Evolutionary conservation across 2,329 filamentous ascomycete genomes (phyloP).

Genomic region (Bipolaris victoriae): DNA sequence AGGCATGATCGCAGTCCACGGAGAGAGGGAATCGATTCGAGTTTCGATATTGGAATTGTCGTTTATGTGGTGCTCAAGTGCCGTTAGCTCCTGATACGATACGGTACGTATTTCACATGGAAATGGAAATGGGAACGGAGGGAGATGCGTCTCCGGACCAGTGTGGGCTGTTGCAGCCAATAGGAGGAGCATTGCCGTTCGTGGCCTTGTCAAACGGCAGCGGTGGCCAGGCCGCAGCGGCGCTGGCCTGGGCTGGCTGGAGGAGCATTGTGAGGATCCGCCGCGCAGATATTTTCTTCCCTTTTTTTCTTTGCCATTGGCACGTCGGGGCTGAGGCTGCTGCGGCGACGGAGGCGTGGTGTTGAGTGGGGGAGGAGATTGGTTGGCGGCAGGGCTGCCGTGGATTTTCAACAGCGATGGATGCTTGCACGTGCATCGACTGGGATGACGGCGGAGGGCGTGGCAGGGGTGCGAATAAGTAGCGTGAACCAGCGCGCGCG

Average conservation of each 20-base stretch:
- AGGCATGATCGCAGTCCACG: not conserved
- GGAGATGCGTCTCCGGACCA: not conserved
- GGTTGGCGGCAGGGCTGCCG: not conserved
- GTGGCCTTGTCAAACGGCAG: not conserved
- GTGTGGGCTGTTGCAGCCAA: not conserved
- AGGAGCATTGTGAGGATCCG: not conserved
- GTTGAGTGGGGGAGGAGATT: not conserved
- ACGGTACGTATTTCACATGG: not conserved
- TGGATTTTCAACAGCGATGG: not conserved
- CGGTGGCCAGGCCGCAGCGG: not conserved
- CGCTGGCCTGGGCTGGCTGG: not conserved
- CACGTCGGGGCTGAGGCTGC: not conserved
- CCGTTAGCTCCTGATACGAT: no score
- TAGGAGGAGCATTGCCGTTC: not conserved
- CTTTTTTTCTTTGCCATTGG: not conserved
- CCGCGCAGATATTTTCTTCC: not conserved
- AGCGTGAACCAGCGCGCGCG: constrained; percentile 10
- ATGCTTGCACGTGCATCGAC: constrained; percentile 8
- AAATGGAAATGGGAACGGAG: not conserved
- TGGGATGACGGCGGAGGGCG: not conserved
- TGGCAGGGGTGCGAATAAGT: not conserved
- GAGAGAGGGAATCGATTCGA: not conserved
- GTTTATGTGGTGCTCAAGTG: not conserved
- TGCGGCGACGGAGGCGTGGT: not conserved
- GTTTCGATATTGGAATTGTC: not conserved